These are phyloP conservation scores for Verticillium longisporum DNA, from an alignment of 2,329 filamentous ascomycete genomes.

Conservation along the genomic window DNA sequence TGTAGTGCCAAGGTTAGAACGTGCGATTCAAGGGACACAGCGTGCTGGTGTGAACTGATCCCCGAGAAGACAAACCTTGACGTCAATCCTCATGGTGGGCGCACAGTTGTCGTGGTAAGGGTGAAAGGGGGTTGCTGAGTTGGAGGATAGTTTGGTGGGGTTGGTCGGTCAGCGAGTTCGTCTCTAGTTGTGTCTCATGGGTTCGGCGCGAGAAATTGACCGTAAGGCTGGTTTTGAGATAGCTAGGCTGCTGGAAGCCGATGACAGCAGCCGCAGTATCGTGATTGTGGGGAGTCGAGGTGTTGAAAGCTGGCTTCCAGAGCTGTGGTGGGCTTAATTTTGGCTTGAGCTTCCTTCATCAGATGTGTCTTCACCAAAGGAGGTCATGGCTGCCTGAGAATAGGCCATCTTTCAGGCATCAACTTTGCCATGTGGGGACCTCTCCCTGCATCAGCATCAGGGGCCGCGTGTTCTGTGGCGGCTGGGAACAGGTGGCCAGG, in stretches of 20 bases:
- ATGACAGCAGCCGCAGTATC: constrained; percentile 1
- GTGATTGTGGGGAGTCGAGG: constrained; percentile 4
- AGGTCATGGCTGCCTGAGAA: constrained; percentile 10
- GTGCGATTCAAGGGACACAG: constrained; percentile 4
- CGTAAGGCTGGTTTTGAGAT: not conserved
- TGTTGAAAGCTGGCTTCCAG: constrained; percentile 13
- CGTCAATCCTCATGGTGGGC: constrained; percentile 12
- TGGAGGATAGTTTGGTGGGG: constrained; percentile 5
- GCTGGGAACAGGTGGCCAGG: not conserved
- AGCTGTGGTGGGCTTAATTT: constrained; percentile 12
- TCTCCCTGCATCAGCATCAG: not conserved
- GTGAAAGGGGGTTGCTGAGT: constrained; percentile 7
- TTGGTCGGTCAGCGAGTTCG: not conserved
- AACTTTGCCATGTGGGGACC: not conserved
- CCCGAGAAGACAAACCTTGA: constrained; percentile 6
- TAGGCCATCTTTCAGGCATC: constrained; percentile 1
- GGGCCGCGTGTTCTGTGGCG: too few relatives aligned
- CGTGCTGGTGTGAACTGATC: not conserved
- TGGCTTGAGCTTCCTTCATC: constrained; percentile 13
- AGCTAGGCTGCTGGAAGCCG: constrained; percentile 10
- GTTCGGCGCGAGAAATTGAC: constrained; percentile 2
- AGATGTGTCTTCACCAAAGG: constrained; percentile 13
- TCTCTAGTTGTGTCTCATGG: not conserved
- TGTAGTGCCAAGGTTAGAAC: constrained; percentile 14
- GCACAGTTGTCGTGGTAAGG: constrained; percentile 6